phyloP scores from a whole-genome alignment of 176 grass and related monocot species.

The Avena sativa region DNA sequence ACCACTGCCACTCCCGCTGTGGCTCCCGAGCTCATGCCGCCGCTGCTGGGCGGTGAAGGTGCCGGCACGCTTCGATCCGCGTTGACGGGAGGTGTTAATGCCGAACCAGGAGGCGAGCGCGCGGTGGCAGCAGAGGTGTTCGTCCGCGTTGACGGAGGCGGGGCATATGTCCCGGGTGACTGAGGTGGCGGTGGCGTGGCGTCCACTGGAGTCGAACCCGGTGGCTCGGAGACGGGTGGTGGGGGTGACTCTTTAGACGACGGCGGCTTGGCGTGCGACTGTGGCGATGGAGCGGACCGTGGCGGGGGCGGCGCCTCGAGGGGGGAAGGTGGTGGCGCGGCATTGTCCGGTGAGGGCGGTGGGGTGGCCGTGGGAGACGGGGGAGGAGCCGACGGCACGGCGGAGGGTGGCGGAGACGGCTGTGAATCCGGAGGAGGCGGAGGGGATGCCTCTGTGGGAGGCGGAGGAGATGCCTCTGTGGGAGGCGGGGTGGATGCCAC shows the following conservation, averaged over 20 bases:
- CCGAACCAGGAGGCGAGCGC: conserved; percentile 12
- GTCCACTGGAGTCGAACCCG: neutral
- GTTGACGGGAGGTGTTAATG: neutral
- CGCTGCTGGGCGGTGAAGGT: neutral
- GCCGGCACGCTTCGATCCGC: conserved; percentile 1
- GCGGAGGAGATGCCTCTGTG: conserved; percentile 31
- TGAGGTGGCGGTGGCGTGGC: conserved; percentile 3
- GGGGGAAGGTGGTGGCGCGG: conserved; percentile 23
- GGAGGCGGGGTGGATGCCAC: conserved; percentile 31
- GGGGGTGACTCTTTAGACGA: conserved; percentile 21
- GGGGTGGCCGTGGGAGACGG: conserved; percentile 3
- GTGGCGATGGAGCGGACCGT: neutral
- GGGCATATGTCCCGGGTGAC: neutral
- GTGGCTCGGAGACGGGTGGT: neutral
- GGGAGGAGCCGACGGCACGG: conserved; percentile 30
- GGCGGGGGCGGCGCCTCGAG: neutral
- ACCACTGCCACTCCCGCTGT: conserved; percentile 50
- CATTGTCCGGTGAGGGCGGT: conserved; percentile 44
- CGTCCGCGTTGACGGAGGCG: conserved; percentile 28
- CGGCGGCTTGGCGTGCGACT: conserved; percentile 12
- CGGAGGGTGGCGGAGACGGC: conserved; percentile 31
- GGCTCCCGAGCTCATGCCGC: conserved; percentile 57
- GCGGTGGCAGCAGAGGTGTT: neutral
- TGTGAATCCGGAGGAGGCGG: neutral
- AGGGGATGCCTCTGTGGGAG: neutral